phyloP scores from a whole-genome alignment of 805 yeast species.

The Lipomyces orientalis region DNA sequence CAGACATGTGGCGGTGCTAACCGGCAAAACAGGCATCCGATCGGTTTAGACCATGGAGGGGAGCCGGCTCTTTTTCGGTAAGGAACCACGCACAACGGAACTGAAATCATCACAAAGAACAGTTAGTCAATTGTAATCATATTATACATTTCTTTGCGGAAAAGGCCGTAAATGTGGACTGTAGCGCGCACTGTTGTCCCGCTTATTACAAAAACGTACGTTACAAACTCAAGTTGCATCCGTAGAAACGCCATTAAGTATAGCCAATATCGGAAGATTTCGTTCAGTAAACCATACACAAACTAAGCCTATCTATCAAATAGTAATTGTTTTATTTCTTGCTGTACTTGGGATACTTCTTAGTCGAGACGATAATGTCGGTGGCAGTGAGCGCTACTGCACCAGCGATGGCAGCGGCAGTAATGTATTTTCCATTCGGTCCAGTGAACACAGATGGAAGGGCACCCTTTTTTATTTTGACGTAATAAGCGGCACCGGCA shows the following conservation, averaged over 20 bases:
- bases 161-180: neutral
- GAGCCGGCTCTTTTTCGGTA: neutral
- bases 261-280: neutral
- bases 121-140: neutral
- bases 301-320: neutral
- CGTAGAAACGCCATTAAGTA: neutral
- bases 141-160: neutral
- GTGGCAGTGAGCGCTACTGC: slow-evolving; percentile 14
- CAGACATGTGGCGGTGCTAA: neutral
- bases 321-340: neutral
- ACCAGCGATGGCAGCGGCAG: slow-evolving; percentile 12
- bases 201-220: neutral
- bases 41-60: neutral
- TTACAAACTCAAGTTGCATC: neutral
- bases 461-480: neutral
- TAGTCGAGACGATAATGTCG: slow-evolving; percentile 16
- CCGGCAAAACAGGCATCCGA: neutral
- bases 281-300: neutral
- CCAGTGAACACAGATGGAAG: slow-evolving; percentile 14
- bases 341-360: slow-evolving; percentile 18
- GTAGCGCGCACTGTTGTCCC: neutral
- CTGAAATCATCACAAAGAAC: neutral
- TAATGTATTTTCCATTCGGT: slow-evolving; percentile 4
- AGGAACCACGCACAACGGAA: neutral
- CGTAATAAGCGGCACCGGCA: neutral